Evolutionary conservation across 2,329 filamentous ascomycete genomes (phyloP).

Genomic region (Fusarium sp.): DNA sequence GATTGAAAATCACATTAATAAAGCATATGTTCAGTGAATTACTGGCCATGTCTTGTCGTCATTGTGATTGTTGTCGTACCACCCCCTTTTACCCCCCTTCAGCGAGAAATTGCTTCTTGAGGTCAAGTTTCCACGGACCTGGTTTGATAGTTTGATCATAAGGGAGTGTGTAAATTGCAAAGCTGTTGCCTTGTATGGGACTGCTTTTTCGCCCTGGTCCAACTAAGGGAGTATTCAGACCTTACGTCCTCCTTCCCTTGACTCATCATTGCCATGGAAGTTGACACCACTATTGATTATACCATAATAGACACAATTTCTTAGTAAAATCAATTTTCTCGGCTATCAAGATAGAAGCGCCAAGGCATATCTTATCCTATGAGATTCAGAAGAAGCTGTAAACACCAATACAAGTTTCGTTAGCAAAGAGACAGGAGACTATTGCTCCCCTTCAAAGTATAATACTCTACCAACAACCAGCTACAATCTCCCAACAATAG

Average conservation of each 20-base stretch:
- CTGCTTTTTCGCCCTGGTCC: neutral
- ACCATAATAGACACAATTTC: neutral
- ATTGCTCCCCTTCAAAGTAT: neutral
- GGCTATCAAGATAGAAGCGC: neutral
- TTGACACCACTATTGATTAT: neutral
- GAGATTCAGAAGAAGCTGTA: too few relatives aligned
- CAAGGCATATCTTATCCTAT: neutral
- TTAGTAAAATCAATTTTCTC: neutral
- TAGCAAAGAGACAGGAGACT: neutral
- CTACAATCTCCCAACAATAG: neutral
- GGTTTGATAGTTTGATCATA: neutral
- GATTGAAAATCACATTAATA: neutral
- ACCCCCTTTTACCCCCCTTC: neutral
- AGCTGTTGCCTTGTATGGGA: rapidly evolving
- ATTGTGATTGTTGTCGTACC: neutral
- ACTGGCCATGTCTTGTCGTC: neutral
- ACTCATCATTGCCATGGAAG: neutral
- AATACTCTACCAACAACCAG: neutral
- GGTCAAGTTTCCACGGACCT: rapidly evolving
- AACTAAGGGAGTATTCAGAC: rapidly evolving
- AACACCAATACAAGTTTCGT: neutral
- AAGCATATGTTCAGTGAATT: neutral
- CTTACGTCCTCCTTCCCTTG: neutral
- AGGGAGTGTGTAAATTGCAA: rapidly evolving
- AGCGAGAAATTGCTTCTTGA: neutral